phyloP scores from a whole-genome alignment of 1,284 basidiomycete species.

The Cutaneotrichosporon sp. region DNA sequence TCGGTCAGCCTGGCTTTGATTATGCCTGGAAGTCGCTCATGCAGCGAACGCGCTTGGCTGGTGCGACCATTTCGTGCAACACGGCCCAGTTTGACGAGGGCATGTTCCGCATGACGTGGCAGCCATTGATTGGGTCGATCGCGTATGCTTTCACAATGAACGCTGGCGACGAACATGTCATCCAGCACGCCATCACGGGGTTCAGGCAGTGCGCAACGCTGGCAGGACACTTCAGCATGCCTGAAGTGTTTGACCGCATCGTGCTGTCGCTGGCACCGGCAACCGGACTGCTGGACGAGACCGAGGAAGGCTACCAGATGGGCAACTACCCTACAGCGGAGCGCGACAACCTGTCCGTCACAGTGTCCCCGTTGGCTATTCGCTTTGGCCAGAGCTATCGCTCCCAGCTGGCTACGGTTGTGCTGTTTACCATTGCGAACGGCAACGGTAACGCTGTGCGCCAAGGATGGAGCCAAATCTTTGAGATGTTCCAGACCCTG shows the following conservation, averaged over 20 bases:
- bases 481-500: conserved; percentile 96
- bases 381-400: conserved; percentile 94
- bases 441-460: conserved; percentile 92
- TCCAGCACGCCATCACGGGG: conserved; percentile 88
- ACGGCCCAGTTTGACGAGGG: conserved; percentile 75
- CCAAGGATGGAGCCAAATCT: conserved; percentile 92
- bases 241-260: conserved; percentile 95
- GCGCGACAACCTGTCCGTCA: conserved; percentile 82
- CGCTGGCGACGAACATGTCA: conserved; percentile 86
- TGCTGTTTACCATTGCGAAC: conserved; percentile 96
- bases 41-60: conserved; percentile 70
- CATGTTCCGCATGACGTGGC: conserved; percentile 92
- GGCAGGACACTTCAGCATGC: conserved; percentile 79
- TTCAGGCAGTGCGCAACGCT: conserved; percentile 94
- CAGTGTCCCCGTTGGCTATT: conserved; percentile 85
- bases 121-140: conserved; percentile 81
- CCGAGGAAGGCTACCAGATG: conserved; percentile 60
- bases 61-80: conserved; percentile 72
- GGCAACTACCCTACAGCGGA: conserved; percentile 86
- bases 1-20: conserved; percentile 93
- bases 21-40: conserved; percentile 98
- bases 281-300: conserved; percentile 72
- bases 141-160: conserved; percentile 92
- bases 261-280: conserved; percentile 86
- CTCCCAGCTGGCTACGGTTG: conserved; percentile 92